Evolutionary conservation across 2,329 filamentous ascomycete species (phyloP).

Genomic region (Aspergillus sp.): DNA sequence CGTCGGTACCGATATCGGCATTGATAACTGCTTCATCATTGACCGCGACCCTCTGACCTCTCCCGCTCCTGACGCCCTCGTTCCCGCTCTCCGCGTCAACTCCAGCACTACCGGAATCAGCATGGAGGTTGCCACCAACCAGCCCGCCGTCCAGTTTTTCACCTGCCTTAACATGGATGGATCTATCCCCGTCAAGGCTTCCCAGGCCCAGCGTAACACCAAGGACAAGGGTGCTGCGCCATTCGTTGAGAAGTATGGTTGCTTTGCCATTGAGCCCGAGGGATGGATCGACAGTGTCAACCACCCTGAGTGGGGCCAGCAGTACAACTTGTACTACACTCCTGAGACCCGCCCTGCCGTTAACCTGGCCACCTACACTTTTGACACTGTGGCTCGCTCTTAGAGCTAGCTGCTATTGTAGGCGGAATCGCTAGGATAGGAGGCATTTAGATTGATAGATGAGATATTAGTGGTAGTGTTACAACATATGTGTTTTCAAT

Average conservation of each 20-base stretch:
- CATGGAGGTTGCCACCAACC: slow-evolving; percentile 75
- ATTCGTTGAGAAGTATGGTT: slow-evolving; percentile 64
- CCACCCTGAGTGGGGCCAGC: slow-evolving; percentile 78
- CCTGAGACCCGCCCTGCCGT: slow-evolving; percentile 35
- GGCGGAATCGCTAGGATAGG: too few species aligned
- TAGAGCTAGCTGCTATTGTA: too few species aligned
- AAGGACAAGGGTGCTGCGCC: slow-evolving; percentile 39
- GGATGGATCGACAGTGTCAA: slow-evolving; percentile 95
- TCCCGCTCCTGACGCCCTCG: slow-evolving; percentile 27
- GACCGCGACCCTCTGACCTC: slow-evolving; percentile 39
- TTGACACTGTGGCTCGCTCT: slow-evolving; percentile 25
- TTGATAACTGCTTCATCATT: slow-evolving; percentile 64
- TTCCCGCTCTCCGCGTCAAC: slow-evolving; percentile 55
- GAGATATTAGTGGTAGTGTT: too few species aligned
- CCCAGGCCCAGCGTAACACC: slow-evolving; percentile 43
- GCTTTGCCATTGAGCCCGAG: slow-evolving; percentile 85
- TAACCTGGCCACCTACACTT: slow-evolving; percentile 42
- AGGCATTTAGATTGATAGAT: too few species aligned
- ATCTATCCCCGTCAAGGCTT: slow-evolving; percentile 40
- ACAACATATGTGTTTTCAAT: too few species aligned
- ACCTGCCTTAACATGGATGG: slow-evolving; percentile 75
- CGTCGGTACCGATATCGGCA: slow-evolving; percentile 76
- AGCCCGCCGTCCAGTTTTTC: slow-evolving; percentile 86
- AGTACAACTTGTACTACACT: slow-evolving; percentile 35
- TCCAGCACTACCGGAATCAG: slow-evolving; percentile 74